Evolutionary conservation across 805 yeast species (phyloP).

Genomic region (Starmerella roubikii): DNA sequence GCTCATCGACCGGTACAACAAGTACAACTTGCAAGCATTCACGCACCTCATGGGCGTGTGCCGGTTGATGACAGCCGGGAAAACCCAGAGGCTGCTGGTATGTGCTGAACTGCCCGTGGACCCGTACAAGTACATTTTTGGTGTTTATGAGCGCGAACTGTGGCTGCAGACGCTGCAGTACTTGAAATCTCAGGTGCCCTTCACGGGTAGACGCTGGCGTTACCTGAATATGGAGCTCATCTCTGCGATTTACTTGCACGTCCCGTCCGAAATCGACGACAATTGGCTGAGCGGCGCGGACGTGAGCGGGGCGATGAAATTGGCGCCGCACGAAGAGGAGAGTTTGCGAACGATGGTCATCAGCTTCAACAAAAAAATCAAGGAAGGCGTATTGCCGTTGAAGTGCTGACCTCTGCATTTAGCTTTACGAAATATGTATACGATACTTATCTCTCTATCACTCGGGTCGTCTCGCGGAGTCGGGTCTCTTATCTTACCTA

Average conservation of each 20-base stretch:
- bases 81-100: conserved; percentile 59
- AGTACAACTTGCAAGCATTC: conserved; percentile 22
- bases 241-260: conserved; percentile 69
- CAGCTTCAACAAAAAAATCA: conserved; percentile 36
- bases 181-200: conserved; percentile 69
- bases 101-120: conserved; percentile 50
- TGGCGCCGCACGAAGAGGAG: conserved; percentile 72
- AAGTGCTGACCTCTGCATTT: too few relatives aligned
- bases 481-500: too few relatives aligned
- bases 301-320: conserved; percentile 56
- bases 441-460: too few relatives aligned
- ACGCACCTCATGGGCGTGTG: conserved; percentile 41
- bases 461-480: too few relatives aligned
- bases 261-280: conserved; percentile 54
- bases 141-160: conserved; percentile 47
- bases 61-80: conserved; percentile 47
- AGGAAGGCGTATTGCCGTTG: too few relatives aligned
- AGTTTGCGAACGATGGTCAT: conserved; percentile 68
- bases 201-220: conserved; percentile 90
- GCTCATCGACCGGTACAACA: conserved; percentile 11
- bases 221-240: conserved; percentile 85
- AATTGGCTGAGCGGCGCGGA: conserved; percentile 82
- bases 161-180: conserved; percentile 60
- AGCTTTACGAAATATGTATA: too few relatives aligned
- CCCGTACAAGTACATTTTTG: conserved; percentile 41